A percentile compares a stretch with the other conserved stretches of the same genome.
Evolutionary conservation across 1,284 basidiomycete genomes (phyloP).

Genomic region (Ustilago nuda): DNA sequence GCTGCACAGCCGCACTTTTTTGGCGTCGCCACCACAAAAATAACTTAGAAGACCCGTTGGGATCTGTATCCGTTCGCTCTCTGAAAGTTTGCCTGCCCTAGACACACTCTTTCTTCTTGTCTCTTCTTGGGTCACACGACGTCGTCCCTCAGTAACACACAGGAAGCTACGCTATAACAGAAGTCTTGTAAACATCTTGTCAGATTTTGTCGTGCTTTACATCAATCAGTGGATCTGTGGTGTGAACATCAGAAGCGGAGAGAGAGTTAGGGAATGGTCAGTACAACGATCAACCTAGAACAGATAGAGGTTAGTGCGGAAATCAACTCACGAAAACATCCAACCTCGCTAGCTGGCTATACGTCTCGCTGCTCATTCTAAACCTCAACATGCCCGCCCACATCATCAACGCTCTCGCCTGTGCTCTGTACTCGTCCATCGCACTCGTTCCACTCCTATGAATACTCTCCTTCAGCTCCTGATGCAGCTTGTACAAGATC

Average conservation of each 20-base stretch:
- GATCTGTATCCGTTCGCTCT: neutral
- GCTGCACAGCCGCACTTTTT: neutral
- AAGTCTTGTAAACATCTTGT: too few relatives aligned
- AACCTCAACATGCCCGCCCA: slow-evolving; percentile 68
- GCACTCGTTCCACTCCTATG: slow-evolving; percentile 50
- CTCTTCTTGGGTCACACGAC: too few relatives aligned
- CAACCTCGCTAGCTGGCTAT: slow-evolving; percentile 66
- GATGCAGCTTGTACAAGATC: slow-evolving; percentile 75
- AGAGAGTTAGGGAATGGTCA: slow-evolving; percentile 3
- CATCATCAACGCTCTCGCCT: slow-evolving; percentile 68
- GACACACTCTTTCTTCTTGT: too few relatives aligned
- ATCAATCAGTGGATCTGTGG: too few relatives aligned
- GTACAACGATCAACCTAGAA: neutral
- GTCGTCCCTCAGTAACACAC: too few relatives aligned
- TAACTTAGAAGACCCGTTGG: neutral
- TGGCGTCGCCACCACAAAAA: neutral
- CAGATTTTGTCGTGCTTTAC: too few relatives aligned
- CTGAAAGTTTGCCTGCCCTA: too few relatives aligned
- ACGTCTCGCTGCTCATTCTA: slow-evolving; percentile 68
- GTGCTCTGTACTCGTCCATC: slow-evolving; percentile 63
- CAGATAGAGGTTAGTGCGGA: neutral
- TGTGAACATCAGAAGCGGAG: neutral
- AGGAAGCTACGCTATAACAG: too few relatives aligned
- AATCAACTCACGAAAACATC: slow-evolving; percentile 59
- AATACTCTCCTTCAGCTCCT: slow-evolving; percentile 62